phyloP scores from a whole-genome alignment of 306 rosid species.

The Pyrus betulifolia region DNA sequence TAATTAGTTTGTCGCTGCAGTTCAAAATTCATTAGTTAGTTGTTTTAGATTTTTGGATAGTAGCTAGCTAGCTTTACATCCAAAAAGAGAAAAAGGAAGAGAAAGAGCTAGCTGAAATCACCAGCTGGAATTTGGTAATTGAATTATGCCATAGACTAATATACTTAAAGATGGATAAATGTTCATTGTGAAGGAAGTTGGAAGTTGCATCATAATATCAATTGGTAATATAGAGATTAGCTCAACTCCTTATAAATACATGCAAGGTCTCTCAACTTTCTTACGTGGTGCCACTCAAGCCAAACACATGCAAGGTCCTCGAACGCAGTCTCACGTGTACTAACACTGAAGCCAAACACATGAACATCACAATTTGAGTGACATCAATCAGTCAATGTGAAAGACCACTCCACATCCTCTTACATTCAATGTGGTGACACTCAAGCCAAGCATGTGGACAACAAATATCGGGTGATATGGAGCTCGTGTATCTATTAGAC shows the following conservation, averaged over 20 bases:
- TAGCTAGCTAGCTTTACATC: too few relatives aligned
- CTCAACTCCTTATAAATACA: too few relatives aligned
- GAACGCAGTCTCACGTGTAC: fast-evolving
- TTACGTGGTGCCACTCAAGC: too few relatives aligned
- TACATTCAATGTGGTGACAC: not conserved
- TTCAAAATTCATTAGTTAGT: not conserved
- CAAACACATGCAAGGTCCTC: not conserved
- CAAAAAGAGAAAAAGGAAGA: too few relatives aligned
- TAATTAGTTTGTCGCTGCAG: not conserved
- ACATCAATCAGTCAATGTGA: not conserved
- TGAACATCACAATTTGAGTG: not conserved
- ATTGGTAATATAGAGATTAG: too few relatives aligned
- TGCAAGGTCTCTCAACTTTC: not conserved
- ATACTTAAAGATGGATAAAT: too few relatives aligned
- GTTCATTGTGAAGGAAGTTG: not conserved
- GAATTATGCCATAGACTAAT: too few relatives aligned
- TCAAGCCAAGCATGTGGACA: not conserved
- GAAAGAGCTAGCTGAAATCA: too few relatives aligned
- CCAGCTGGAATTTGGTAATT: too few relatives aligned
- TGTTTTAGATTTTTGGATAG: too few relatives aligned
- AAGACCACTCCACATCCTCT: not conserved
- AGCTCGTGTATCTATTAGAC: not conserved
- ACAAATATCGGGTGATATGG: not conserved
- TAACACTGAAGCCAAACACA: not conserved
- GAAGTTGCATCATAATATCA: not conserved